Conservation (phyloP, 371 early-diverging fungal species). For the Haplosporangium sp. region DNA sequence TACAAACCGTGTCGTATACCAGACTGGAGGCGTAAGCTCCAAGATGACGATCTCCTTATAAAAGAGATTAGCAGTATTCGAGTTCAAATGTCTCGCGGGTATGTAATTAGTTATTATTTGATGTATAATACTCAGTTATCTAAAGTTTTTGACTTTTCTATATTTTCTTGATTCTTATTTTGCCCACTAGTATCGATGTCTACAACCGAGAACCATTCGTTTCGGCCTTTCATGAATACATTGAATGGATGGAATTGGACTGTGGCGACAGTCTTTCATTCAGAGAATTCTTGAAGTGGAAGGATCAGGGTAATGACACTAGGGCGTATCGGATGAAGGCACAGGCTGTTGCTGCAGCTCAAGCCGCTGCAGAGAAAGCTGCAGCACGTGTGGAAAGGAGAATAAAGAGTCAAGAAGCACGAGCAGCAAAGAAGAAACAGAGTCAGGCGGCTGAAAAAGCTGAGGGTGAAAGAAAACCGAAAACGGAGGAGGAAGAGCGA, state of each 20-base stretch:
- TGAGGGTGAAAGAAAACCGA: slow-evolving; percentile 3
- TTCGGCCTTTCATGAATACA: slow-evolving; percentile 41
- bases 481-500: not conserved
- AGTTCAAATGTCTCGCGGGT: not conserved
- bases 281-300: slow-evolving; percentile 24
- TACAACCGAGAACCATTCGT: slow-evolving; percentile 7
- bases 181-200: not conserved
- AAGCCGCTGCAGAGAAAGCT: slow-evolving; percentile 12
- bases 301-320: slow-evolving; percentile 29
- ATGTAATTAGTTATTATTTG: not conserved
- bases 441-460: slow-evolving; percentile 4
- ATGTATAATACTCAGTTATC: not conserved
- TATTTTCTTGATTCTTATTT: not conserved
- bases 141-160: not conserved
- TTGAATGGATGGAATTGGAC: slow-evolving; percentile 45
- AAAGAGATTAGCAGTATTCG: not conserved
- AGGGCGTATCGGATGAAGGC: slow-evolving; percentile 15
- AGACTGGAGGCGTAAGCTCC: not conserved
- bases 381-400: slow-evolving; percentile 24
- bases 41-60: not conserved
- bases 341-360: slow-evolving; percentile 10
- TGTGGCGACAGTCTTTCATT: slow-evolving; percentile 15
- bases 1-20: not conserved
- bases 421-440: slow-evolving; percentile 7
- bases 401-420: slow-evolving; percentile 6